A percentile compares a stretch with the other conserved stretches of the same genome.
phyloP scores from a whole-genome alignment of 192 early-diverging fungal species.

The Geranomyces variabilis region DNA sequence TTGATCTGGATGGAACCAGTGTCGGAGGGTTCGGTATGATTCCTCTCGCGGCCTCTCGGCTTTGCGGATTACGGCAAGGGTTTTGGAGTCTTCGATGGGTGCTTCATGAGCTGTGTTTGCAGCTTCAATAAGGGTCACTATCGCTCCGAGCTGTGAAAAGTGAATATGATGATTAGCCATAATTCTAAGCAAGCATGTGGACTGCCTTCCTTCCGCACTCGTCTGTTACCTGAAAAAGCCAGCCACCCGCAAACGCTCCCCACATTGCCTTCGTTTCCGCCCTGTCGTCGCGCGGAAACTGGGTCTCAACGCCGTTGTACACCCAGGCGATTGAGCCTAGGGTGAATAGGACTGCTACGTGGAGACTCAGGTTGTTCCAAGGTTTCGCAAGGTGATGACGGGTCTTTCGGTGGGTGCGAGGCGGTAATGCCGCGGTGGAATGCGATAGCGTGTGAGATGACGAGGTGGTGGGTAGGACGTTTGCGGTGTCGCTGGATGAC shows the following conservation, averaged over 20 bases:
- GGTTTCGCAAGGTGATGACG: constrained; percentile 13
- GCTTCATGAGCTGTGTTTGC: not conserved
- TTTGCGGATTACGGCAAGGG: not conserved
- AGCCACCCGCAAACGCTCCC: constrained; percentile 15
- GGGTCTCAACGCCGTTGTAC: not conserved
- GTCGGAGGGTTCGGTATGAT: not conserved
- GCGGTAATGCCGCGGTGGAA: not conserved
- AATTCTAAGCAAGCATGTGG: no score
- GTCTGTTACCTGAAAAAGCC: constrained; percentile 4
- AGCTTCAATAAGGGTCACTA: not conserved
- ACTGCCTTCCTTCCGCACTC: no score
- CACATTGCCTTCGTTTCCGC: not conserved
- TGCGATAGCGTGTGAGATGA: not conserved
- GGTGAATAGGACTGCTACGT: constrained; percentile 2
- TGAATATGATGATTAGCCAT: no score
- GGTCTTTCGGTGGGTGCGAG: constrained; percentile 13
- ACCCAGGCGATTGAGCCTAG: constrained; percentile 19
- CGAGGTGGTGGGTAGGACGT: not conserved
- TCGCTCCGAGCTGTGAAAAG: not conserved
- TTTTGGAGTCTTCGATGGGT: not conserved
- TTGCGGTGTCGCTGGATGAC: not conserved
- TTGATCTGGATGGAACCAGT: not conserved
- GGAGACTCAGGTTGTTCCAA: constrained; percentile 6
- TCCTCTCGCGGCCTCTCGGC: not conserved
- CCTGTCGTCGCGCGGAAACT: not conserved